Evolutionary conservation across 2,329 filamentous ascomycete genomes (phyloP).

Genomic region (Penicillium thymicola): DNA sequence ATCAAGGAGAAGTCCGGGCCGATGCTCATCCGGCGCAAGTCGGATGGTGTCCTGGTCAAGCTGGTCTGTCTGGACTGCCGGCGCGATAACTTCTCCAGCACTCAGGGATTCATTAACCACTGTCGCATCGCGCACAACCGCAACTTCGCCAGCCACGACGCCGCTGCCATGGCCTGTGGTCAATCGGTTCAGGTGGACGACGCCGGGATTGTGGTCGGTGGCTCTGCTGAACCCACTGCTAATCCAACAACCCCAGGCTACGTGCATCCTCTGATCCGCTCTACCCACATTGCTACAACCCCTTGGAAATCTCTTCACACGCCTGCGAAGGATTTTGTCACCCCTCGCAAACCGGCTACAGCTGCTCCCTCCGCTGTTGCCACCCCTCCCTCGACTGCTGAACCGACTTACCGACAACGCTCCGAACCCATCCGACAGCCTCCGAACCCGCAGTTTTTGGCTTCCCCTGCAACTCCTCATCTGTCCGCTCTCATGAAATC

Average conservation of each 20-base stretch:
- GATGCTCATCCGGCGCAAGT: conserved; percentile 76
- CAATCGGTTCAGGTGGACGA: conserved; percentile 73
- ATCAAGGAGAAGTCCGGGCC: conserved; percentile 80
- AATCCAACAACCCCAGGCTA: conserved; percentile 45
- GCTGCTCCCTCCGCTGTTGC: conserved; percentile 20
- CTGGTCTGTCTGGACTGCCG: conserved; percentile 86
- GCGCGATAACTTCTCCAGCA: conserved; percentile 89
- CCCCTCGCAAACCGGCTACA: conserved; percentile 21
- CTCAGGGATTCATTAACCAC: conserved; percentile 99
- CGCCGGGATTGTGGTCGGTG: conserved; percentile 46
- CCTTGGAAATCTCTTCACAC: conserved; percentile 8
- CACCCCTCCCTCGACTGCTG: conserved; percentile 22
- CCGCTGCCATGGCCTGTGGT: conserved; percentile 83
- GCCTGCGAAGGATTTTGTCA: conserved; percentile 11
- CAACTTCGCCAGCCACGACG: conserved; percentile 94
- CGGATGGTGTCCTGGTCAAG: conserved; percentile 81
- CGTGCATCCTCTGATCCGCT: conserved; percentile 61
- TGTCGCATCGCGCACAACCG: conserved; percentile 92
- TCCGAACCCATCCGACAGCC: conserved; percentile 21
- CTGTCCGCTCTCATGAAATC: conserved; percentile 64
- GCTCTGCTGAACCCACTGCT: conserved; percentile 30
- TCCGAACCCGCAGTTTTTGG: conserved; percentile 47
- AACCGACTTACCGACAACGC: conserved; percentile 6
- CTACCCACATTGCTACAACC: conserved; percentile 47
- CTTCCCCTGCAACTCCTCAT: conserved; percentile 61